Base-by-base conservation (phyloP, 306 rosid genomes). In the Oxytropis ochrocephala region DNA sequence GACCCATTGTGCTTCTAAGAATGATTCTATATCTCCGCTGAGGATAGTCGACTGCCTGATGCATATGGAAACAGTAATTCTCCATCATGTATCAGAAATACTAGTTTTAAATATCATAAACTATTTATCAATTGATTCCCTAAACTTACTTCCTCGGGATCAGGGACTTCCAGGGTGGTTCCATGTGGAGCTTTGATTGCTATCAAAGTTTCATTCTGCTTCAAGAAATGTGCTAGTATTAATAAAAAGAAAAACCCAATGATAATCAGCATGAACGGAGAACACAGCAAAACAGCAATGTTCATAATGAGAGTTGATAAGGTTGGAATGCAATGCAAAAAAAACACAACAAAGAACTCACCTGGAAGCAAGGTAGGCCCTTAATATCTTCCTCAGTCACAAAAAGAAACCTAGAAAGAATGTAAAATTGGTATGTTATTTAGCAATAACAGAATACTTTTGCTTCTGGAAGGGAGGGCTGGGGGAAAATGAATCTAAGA, bases 1-100 rank as follows among this genome's bases (percentile, higher is more conserved):
- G 97, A 41, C 99, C 99, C 99, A 95, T 95, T 55, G 99, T 84
- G 85, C 99, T 95, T 87, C 99, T 87, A 51, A 95, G 95, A 77
- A 95, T 89, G 71, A 91, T 80, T 77, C 97, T 83, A 75, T 95
- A 95, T 89, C 95, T 88, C 75, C 97, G 85, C 69, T 87, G 97
- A 19, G 83, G 89, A 89, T 87, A 87, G 78, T 95, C 99, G 48
- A 83, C 95, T 63, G 90, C 95, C 99, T 95, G 85, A 65, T 68
- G 78, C 57, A 64, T 69, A 80, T 52, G 69, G 55, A 85, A 66
- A 48, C 72, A 78, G 50, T 19, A 75, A 44, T 61, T 84, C 62
- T 60, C 73, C 59, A 67, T 79, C 73, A 74, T 29, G 67, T 59
- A 71, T 70, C 67, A 81, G 67, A 75, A 77, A 74, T 58, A 66